phyloP scores from a whole-genome alignment of 2,329 filamentous ascomycete species.

The Neocatenulostroma microsporum region DNA sequence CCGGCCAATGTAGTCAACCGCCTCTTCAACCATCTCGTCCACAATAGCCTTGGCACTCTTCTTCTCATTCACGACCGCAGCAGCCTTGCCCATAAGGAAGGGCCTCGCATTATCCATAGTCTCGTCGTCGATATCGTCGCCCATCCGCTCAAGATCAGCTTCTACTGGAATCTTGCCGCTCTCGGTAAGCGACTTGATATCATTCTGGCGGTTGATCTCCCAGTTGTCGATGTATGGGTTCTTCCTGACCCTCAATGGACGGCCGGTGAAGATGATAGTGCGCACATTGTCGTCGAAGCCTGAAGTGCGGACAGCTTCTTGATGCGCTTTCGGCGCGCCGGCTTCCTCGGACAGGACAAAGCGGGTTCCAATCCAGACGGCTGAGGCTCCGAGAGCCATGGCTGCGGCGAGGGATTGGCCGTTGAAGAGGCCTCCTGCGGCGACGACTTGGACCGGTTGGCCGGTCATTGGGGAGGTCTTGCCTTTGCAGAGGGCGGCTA shows the following conservation, averaged over 20 bases:
- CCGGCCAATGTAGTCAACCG: slow-evolving; percentile 43
- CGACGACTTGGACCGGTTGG: slow-evolving; percentile 67
- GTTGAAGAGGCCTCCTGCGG: slow-evolving; percentile 79
- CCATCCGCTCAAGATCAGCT: slow-evolving; percentile 75
- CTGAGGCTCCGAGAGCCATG: slow-evolving; percentile 79
- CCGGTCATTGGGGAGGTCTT: slow-evolving; percentile 68
- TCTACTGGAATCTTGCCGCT: slow-evolving; percentile 72
- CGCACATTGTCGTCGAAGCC: slow-evolving; percentile 70
- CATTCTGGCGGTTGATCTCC: slow-evolving; percentile 62
- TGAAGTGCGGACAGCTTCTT: slow-evolving; percentile 73
- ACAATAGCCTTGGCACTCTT: slow-evolving; percentile 79
- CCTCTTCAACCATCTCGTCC: slow-evolving; percentile 79
- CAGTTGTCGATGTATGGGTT: slow-evolving; percentile 79
- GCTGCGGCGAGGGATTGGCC: slow-evolving; percentile 72
- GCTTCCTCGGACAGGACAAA: slow-evolving; percentile 82
- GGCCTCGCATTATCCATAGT: too few relatives aligned
- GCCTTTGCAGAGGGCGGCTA: slow-evolving; percentile 70
- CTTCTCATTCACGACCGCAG: slow-evolving; percentile 66
- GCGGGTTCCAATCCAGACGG: slow-evolving; percentile 89
- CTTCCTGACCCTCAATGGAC: slow-evolving; percentile 69
- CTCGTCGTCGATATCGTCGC: slow-evolving; percentile 74
- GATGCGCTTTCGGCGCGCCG: slow-evolving; percentile 72
- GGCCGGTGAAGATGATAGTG: slow-evolving; percentile 73
- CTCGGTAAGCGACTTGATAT: slow-evolving; percentile 67
- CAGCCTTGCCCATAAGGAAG: slow-evolving; percentile 90